Base-by-base conservation (phyloP, 2,329 filamentous ascomycete genomes). In the Scleromitrula shiraiana region DNA sequence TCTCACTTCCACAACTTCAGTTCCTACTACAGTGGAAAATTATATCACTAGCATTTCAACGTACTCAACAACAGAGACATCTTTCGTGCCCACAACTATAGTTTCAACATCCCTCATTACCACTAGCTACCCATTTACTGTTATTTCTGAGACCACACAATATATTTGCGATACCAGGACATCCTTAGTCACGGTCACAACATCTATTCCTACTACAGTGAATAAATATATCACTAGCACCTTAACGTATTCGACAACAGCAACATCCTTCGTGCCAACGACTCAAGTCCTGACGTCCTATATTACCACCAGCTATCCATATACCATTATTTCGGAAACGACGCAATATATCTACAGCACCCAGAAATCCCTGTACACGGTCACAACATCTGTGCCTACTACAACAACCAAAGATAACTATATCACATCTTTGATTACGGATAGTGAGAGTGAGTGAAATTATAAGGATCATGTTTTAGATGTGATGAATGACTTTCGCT, bases 251-350 rank as follows among this genome's bases (percentile, higher is more conserved):
- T n/a, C n/a, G 17, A 23, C 20, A 6, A 38, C 35, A 5, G n/a
- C 30, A 15, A 33, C 4, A 7, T 33, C 30, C n/a, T 33, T 33
- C 30, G 30, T 33, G n/a, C 8, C 17, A n/a, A 33, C 30, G 14
- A 33, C 30, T 7, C 17, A 14, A 12, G 20, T 43, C 7, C 33
- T 15, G 2, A 43, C 30, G 17, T 43, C 41, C 0, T 17, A 33
- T 3, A 24, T 43, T 14, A 43, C 41, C n/a, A 43, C 41, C 1
- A 43, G 41, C 19, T 33, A 33, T 33, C 22, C 41, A 4, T 43
- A 32, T 41, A 47, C 45, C 22, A 37, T 47, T 9, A 24, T 47
- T 8, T 47, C 45, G 23, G 22, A 17, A 10, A 41, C 45, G 9
- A 47, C 45, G 8, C 15, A 15, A 7, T 43, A 43, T 15, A 43